A percentile compares a stretch with the other conserved stretches of the same genome.
Conservation (phyloP, 805 yeast genomes). For the Candida railenensis region DNA sequence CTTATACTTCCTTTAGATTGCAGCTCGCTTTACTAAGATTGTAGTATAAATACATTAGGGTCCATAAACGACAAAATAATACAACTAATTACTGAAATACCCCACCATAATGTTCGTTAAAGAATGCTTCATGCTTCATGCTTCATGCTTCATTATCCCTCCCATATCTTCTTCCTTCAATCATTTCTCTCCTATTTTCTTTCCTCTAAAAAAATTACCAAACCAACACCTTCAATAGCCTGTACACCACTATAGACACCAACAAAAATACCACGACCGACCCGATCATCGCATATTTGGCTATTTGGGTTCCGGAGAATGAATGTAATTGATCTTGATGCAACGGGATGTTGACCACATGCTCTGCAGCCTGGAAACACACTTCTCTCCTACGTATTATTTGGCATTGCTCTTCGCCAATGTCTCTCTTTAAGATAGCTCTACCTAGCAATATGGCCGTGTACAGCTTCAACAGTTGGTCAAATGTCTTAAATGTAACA, state of each 20-base stretch:
- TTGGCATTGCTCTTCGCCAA: conserved; percentile 27
- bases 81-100: no score
- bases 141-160: no score
- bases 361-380: conserved; percentile 42
- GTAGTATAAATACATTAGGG: no score
- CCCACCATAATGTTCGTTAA: no score
- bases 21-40: no score
- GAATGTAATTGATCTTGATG: conserved; percentile 29
- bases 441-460: conserved; percentile 37
- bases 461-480: conserved; percentile 35
- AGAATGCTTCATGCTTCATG: no score
- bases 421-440: conserved; percentile 37
- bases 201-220: no score
- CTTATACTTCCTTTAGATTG: no score
- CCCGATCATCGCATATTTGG: conserved; percentile 23
- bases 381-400: conserved; percentile 35
- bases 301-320: conserved; percentile 19
- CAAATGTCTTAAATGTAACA: conserved; percentile 29
- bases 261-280: conserved; percentile 23
- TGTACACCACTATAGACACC: conserved; percentile 23
- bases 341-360: conserved; percentile 41
- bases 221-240: conserved; percentile 22
- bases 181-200: no score
- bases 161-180: no score
- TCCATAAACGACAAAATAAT: no score